A percentile compares a stretch with the other conserved stretches of the same genome.
Evolutionary conservation across 1,284 basidiomycete species (phyloP).

Genomic region (Irpex sp.): DNA sequence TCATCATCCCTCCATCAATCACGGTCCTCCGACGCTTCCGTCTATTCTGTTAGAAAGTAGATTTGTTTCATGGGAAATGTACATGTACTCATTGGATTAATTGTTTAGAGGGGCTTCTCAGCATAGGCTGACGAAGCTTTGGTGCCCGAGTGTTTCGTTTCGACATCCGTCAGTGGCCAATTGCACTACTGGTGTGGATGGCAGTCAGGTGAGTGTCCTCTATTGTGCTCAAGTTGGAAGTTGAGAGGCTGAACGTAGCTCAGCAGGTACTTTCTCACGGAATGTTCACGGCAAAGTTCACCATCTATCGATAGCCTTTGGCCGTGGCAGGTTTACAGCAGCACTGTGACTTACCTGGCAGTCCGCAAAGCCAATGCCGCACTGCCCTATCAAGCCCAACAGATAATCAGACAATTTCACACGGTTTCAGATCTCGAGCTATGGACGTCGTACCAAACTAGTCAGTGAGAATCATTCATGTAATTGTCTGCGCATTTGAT

Average conservation of each 20-base stretch:
- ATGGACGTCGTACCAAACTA: not conserved
- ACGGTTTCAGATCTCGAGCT: not conserved
- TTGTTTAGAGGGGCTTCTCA: not conserved
- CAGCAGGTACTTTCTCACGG: not conserved
- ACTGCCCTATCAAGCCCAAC: not conserved
- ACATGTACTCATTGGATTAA: not conserved
- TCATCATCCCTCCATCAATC: not conserved
- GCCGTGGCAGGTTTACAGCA: not conserved
- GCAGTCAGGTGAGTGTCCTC: not conserved
- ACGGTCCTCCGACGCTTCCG: not conserved
- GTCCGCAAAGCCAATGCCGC: not conserved
- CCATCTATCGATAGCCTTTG: not conserved
- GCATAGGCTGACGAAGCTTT: not conserved
- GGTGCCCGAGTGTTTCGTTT: not conserved
- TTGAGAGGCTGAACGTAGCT: not conserved
- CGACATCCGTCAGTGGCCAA: not conserved
- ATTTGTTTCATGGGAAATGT: not conserved
- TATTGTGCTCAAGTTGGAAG: not conserved
- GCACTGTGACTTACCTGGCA: not conserved
- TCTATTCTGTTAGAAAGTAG: not conserved
- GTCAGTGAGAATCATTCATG: not conserved
- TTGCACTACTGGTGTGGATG: not conserved
- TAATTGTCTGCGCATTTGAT: not conserved
- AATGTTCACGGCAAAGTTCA: not conserved
- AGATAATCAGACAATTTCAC: not conserved